Conservation (phyloP, 2,329 filamentous ascomycete species). For the Botrytis cinerea region DNA sequence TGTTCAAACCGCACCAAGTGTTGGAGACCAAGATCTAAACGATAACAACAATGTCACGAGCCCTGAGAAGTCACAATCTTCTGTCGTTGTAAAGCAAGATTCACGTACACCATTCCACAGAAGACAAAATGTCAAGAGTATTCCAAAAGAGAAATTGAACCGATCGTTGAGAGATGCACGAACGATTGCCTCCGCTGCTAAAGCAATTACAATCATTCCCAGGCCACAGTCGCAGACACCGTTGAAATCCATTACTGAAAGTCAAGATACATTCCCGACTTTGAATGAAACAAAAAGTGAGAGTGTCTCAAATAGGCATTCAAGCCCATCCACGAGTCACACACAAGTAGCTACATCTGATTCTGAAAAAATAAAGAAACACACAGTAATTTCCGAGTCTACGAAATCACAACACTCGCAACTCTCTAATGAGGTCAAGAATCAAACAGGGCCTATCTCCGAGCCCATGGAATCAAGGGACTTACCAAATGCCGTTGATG, state of each 20-base stretch:
- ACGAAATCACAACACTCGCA: not conserved
- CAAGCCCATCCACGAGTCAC: too few relatives aligned
- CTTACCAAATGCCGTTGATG: not conserved
- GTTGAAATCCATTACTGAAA: not conserved
- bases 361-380: not conserved
- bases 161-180: not conserved
- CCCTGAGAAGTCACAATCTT: not conserved
- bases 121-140: not conserved
- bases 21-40: not conserved
- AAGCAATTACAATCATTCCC: not conserved
- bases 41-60: not conserved
- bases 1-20: not conserved
- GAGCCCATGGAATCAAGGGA: not conserved
- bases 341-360: not conserved
- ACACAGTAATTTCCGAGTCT: not conserved
- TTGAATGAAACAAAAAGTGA: not conserved
- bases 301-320: too few relatives aligned
- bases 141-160: too few relatives aligned
- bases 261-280: not conserved
- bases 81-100: not conserved
- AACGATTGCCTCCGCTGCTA: not conserved
- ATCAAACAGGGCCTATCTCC: not conserved
- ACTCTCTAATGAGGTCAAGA: not conserved
- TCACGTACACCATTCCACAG: not conserved
- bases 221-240: too few relatives aligned